Base-by-base conservation (phyloP, 768 basidiomycete genomes). In the Zangia roseola region DNA sequence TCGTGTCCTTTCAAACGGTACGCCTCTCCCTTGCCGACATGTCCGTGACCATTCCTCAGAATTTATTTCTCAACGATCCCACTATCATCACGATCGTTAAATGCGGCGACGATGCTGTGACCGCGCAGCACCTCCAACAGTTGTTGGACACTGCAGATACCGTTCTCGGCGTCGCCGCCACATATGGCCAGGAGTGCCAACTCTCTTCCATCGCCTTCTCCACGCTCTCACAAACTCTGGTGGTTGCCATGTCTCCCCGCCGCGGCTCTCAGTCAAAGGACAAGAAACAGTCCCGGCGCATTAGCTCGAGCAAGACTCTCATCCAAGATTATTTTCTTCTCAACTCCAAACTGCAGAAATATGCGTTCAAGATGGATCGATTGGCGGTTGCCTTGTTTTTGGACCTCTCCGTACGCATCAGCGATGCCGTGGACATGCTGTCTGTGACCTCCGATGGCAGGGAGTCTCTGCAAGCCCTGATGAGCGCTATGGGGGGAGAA, bases 351-450 rank as follows among this genome's bases (percentile, higher is more conserved):
- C 45, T 63, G 23, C 54, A 46, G 14, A 79, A 76, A 49, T 61
- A 68, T 40, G 70, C 73, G 0, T 77, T 82, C 38, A 59, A 62
- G 28, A 76, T 79, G 77, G 80, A 80, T 52, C 67, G 64, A 33
- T 54, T 81, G 1, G 67, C 71, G 0, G 50, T 69, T 5, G 63
- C 76, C 2, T 53, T 83, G 14, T 68, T 64, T 55, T 38, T 60
- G 9, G 80, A 82, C 47, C 39, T 70, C 7, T 64, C 58, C 0
- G 43, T 77, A 10, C 61, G 57, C 9, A 67, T 78, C 12, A 45
- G 41, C 12, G 47, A 47, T 12, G 78, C 62, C 1, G 68, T 77
- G 23, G 77, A 82, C 40, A 52, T 79, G 42, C 52, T 76, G 7
- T 77, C 78, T 0, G 43, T 65, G 2, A 40, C 59, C 12, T 49